phyloP scores from a whole-genome alignment of 345 rosid genomes.

The Schrenkiella parvula region DNA sequence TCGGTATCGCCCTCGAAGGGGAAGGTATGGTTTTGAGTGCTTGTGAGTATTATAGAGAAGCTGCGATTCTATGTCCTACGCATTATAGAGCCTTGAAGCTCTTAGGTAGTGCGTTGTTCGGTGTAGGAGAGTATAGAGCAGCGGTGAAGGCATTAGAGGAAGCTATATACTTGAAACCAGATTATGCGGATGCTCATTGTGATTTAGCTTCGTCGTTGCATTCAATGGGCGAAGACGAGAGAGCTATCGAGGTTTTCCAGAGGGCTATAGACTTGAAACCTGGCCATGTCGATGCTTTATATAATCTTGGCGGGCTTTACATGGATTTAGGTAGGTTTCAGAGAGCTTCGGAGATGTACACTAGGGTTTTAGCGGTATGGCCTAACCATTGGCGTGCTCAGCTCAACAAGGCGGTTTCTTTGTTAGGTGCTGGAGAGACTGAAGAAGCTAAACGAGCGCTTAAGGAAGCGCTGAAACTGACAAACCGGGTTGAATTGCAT shows the following conservation, averaged over 20 bases:
- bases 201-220: constrained; percentile 95
- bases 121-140: constrained; percentile 95
- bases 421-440: constrained; percentile 87
- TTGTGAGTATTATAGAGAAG: constrained; percentile 97
- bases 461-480: constrained; percentile 93
- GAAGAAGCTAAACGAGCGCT: constrained; percentile 91
- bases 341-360: constrained; percentile 96
- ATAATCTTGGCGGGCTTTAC: constrained; percentile 94
- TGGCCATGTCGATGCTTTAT: constrained; percentile 84
- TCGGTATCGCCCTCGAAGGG: constrained; percentile 90
- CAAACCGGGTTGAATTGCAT: constrained; percentile 85
- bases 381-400: constrained; percentile 99
- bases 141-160: constrained; percentile 97
- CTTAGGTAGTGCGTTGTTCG: constrained; percentile 92
- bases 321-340: constrained; percentile 97
- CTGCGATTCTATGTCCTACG: constrained; percentile 94
- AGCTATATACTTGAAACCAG: constrained; percentile 95
- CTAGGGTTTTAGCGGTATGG: constrained; percentile 82
- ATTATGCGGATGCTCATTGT: constrained; percentile 96
- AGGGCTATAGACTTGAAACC: constrained; percentile 97
- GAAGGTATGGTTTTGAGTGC: constrained; percentile 99
- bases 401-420: constrained; percentile 87
- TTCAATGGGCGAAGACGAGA: constrained; percentile 92
- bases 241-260: constrained; percentile 95
- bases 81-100: constrained; percentile 98